Base-by-base conservation (phyloP, 331 rosid genomes). In the Dryas integrifolia region DNA sequence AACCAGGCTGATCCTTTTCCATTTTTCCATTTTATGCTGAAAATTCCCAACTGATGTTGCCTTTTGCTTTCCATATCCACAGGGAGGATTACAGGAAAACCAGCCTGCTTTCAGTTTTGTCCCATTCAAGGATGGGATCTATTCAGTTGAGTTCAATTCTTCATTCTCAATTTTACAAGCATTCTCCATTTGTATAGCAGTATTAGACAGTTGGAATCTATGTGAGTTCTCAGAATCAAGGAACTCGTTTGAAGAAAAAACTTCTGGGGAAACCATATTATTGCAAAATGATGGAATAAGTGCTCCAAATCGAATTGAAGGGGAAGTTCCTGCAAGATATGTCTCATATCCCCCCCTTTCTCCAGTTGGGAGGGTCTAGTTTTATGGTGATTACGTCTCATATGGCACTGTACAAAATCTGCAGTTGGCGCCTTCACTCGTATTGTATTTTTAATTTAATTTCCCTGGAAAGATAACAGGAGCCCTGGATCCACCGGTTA, bases 101-200 rank as follows among this genome's bases (percentile, higher is more conserved):
- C 80, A 55, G 58, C 81, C 87, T 26, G 72, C 85, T 52, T 78
- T 91, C 60, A 84, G 83, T 51, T 67, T 95, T 72, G 64, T 88
- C 35, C 82, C 81, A 53, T 88, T 82, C 70, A 89, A 87, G 83
- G 88, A 84, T 40, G 94, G 89, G 67, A 78, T 83, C 81, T 95
- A 87, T 66, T 92, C 99, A 52, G 86, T 92, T 65, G 87, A 81
- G 77, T 95, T 89, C 77, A 89, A 75, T 65, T 83, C 96, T 38
- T 86, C 92, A 53, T 72, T 92, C 63, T 79, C 99, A 49, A 82
- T 80, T 67, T 73, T 95, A 83, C 99, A 88, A 87, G 99, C 98
- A 55, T 92, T 95, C 85, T 89, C 96, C 76, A 85, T 87, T 45
- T 85, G 97, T 91, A 79, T 88, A 84, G 93, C 98, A 9, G 82